phyloP scores from a whole-genome alignment of 129 eudicot genomes.

The Flaveria robusta region DNA sequence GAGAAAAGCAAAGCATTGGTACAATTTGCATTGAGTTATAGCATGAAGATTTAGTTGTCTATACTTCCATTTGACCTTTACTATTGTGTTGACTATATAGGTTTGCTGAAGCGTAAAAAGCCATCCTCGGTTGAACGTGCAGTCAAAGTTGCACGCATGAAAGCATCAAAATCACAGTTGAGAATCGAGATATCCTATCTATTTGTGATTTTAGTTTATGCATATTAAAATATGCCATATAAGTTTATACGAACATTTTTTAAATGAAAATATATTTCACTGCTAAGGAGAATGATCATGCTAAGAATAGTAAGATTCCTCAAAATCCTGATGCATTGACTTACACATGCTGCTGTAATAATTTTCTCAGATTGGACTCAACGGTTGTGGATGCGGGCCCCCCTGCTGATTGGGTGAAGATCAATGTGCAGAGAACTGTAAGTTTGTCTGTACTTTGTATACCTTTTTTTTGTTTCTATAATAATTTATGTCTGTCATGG shows the following conservation, averaged over 20 bases:
- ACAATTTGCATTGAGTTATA: slow-evolving; percentile 26
- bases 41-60: slow-evolving; percentile 9
- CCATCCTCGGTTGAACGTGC: slow-evolving; percentile 67
- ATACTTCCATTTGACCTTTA: slow-evolving; percentile 13
- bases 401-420: slow-evolving; percentile 97
- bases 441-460: slow-evolving; percentile 27
- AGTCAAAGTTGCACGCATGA: slow-evolving; percentile 58
- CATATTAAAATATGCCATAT: slow-evolving; percentile 10
- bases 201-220: slow-evolving; percentile 13
- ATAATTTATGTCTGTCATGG: neutral
- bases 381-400: slow-evolving; percentile 79
- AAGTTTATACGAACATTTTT: neutral
- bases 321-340: neutral
- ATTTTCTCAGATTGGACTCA: slow-evolving; percentile 54
- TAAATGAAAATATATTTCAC: neutral
- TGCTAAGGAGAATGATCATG: slow-evolving; percentile 17
- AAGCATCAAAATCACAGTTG: slow-evolving; percentile 69
- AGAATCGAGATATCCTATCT: slow-evolving; percentile 35
- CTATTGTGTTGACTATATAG: slow-evolving; percentile 36
- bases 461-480: slow-evolving; percentile 2
- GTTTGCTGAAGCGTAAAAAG: slow-evolving; percentile 74
- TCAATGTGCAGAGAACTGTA: slow-evolving; percentile 87
- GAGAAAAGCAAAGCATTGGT: slow-evolving; percentile 88
- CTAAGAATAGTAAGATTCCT: neutral
- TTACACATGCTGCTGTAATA: slow-evolving; percentile 13